phyloP scores from a whole-genome alignment of 345 rosid genomes.

The Camelina laxa region DNA sequence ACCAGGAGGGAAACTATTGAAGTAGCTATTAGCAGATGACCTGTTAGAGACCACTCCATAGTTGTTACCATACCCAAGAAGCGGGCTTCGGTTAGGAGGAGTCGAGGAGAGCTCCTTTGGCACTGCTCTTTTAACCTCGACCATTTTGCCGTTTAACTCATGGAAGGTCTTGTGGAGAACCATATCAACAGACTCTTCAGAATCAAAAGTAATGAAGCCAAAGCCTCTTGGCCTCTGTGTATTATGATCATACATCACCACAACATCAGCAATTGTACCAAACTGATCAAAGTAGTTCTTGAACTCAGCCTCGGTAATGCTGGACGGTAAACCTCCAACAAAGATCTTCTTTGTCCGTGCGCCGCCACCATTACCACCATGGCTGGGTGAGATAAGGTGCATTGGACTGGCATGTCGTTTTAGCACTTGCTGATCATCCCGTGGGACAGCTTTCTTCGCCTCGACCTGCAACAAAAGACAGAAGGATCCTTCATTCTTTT shows the following conservation, averaged over 20 bases:
- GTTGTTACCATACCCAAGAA: conserved; percentile 64
- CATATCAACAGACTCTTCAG: conserved; percentile 89
- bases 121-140: conserved; percentile 97
- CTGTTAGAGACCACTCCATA: conserved; percentile 50
- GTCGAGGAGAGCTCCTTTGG: conserved; percentile 84
- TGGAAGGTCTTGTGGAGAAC: conserved; percentile 91
- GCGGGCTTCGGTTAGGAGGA: conserved; percentile 66
- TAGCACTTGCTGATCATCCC: conserved; percentile 83
- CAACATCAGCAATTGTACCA: conserved; percentile 85
- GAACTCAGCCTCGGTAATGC: conserved; percentile 71
- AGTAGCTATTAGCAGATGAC: conserved; percentile 66
- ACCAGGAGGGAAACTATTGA: conserved; percentile 72
- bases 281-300: conserved; percentile 87
- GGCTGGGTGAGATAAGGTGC: conserved; percentile 48
- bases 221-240: conserved; percentile 98
- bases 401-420: conserved; percentile 57
- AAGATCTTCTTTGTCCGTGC: conserved; percentile 82
- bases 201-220: conserved; percentile 95
- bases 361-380: conserved; percentile 58
- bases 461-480: conserved; percentile 65
- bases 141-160: conserved; percentile 96
- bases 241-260: conserved; percentile 98
- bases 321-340: conserved; percentile 89
- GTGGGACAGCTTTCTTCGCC: conserved; percentile 94
- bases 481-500: not conserved